Conservation (phyloP, 768 basidiomycete species). For the Rhodotorula kratochvilovae region DNA sequence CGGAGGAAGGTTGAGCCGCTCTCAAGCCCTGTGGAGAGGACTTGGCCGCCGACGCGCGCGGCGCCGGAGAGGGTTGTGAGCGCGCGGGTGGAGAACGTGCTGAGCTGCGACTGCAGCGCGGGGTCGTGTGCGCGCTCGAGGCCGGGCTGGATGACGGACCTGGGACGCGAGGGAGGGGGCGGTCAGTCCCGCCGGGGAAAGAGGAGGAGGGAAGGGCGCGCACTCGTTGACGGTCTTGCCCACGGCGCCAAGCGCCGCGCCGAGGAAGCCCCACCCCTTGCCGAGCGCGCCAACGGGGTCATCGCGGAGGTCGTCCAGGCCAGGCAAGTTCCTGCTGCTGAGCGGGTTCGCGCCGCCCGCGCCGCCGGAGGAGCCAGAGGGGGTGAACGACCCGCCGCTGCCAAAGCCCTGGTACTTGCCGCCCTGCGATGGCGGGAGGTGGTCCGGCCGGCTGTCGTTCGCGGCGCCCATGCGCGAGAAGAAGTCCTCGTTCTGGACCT, state of each 20-base stretch:
- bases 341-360: conserved; percentile 59
- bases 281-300: conserved; percentile 78
- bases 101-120: conserved; percentile 66
- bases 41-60: conserved; percentile 59
- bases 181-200: background rate
- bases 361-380: background rate
- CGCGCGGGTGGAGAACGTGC: conserved; percentile 58
- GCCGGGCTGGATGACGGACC: conserved; percentile 81
- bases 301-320: conserved; percentile 72
- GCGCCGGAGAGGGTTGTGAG: conserved; percentile 59
- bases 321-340: conserved; percentile 75
- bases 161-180: background rate
- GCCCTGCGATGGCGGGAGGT: conserved; percentile 88
- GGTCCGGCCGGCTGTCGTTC: conserved; percentile 71
- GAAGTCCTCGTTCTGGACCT: conserved; percentile 76
- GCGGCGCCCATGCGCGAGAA: conserved; percentile 75
- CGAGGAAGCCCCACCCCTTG: conserved; percentile 96
- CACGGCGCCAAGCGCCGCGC: conserved; percentile 74
- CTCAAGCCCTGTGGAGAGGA: conserved; percentile 39
- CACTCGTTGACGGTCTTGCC: conserved; percentile 67
- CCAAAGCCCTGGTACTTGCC: conserved; percentile 84
- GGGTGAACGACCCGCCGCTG: conserved; percentile 45
- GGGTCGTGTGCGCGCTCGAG: conserved; percentile 78
- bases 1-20: conserved; percentile 72
- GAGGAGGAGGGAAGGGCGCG: background rate